Conservation (phyloP, 139 green algal genomes). For the Coelastrella sp. region DNA sequence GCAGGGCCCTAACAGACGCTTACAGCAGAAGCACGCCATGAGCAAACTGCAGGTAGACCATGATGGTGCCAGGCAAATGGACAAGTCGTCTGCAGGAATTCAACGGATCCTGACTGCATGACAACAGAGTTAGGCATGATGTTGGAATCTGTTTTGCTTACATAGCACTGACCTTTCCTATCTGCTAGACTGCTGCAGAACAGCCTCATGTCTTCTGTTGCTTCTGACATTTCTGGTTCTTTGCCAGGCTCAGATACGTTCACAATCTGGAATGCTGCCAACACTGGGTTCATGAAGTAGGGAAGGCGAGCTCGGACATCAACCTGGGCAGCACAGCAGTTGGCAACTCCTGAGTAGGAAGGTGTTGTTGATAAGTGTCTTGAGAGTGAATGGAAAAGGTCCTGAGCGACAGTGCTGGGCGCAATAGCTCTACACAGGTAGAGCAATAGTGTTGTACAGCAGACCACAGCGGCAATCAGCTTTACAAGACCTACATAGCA, state of each 20-base stretch:
- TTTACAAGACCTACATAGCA: no score
- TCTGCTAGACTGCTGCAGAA: slow-evolving; percentile 22
- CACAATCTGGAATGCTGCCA: slow-evolving; percentile 47
- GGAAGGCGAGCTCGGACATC: slow-evolving; percentile 33
- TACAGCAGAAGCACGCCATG: no score
- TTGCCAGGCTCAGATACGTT: slow-evolving; percentile 21
- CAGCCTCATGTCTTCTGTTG: slow-evolving; percentile 49
- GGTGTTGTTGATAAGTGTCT: not conserved
- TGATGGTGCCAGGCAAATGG: no score
- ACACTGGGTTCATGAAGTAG: slow-evolving; percentile 53
- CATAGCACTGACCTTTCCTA: slow-evolving; percentile 32
- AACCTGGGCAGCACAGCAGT: slow-evolving; percentile 16
- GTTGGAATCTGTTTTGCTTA: not conserved
- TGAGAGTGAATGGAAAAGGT: not conserved
- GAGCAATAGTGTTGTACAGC: no score
- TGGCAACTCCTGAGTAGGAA: not conserved
- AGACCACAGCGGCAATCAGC: no score
- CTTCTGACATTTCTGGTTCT: slow-evolving; percentile 9
- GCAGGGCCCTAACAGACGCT: no score
- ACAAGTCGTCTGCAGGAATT: no score
- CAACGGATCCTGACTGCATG: not conserved
- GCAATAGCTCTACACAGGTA: no score
- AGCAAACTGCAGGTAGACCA: no score
- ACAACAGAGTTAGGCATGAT: not conserved
- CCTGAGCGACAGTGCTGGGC: no score